Conservation (phyloP, 805 yeast genomes). For the Hanseniaspora singularis region DNA sequence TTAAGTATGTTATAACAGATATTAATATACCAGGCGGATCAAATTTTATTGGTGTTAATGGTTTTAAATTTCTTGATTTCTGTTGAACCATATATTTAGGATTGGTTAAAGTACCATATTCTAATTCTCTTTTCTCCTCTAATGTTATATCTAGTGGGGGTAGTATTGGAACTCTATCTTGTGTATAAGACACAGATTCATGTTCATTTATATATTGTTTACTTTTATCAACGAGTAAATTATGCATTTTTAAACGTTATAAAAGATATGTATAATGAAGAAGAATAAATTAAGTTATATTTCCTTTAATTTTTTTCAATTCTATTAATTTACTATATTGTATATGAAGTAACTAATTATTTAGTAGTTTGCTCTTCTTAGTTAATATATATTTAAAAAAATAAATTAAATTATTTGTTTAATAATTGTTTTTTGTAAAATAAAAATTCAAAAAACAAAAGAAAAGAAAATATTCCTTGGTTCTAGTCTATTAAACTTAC, state of each 20-base stretch:
- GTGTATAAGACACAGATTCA: conserved; percentile 16
- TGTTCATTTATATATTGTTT: conserved; percentile 1
- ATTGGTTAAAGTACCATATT: conserved; percentile 61
- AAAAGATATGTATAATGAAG: too few species aligned
- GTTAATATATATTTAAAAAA: too few species aligned
- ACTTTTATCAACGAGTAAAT: conserved; percentile 11
- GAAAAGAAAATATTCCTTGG: too few species aligned
- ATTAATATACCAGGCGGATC: conserved; percentile 84
- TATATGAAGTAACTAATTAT: too few species aligned
- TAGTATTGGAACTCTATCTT: conserved; percentile 29
- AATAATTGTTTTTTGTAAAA: too few species aligned
- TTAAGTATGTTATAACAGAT: conserved; percentile 69
- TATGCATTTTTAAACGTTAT: conserved; percentile 16
- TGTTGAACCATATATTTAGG: conserved; percentile 54
- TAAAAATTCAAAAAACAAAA: too few species aligned
- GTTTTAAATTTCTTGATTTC: conserved; percentile 41
- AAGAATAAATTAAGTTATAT: too few species aligned
- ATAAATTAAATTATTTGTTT: too few species aligned
- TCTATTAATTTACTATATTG: too few species aligned
- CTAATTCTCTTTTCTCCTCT: conserved; percentile 41
- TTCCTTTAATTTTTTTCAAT: not conserved
- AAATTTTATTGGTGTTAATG: conserved; percentile 46
- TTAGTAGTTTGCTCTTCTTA: too few species aligned
- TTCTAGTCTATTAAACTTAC: too few species aligned
- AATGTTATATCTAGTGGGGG: conserved; percentile 28